Evolutionary conservation across 2,329 filamentous ascomycete species (phyloP), one percentile per base, ranked within the genome.

Genomic region (Penicillium sumatraense): DNA sequence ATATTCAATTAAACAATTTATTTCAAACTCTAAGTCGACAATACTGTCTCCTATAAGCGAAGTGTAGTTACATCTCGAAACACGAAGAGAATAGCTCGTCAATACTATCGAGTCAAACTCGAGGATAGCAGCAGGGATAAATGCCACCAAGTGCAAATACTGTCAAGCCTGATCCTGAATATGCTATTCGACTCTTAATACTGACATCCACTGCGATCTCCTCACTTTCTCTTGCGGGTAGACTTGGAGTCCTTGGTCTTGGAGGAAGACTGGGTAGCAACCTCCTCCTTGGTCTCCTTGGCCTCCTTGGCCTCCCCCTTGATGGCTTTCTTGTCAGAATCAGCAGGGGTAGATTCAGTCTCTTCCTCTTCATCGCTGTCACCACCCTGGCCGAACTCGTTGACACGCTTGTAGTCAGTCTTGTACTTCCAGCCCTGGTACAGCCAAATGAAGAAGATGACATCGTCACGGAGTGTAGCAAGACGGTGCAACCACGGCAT

Each of bases 371-470:
- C 80, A 20, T 92, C 90, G 23, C 91, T 89, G n/a, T 96, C 93
- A n/a, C 95, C 95, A 31, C 93, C 95, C 80, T 98, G 95, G 8
- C 95, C 95, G 71, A 98, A 99, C 76, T 99, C 95, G 74, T 99
- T 99, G 71, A 99, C 89, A 59, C 95, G 86, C 10, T 84, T 88
- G 78, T 93, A 95, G 75, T 99, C 95, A 58, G 95, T 83, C 78
- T 89, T 91, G 81, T 99, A 99, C 51, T 89, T 89, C 84, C 87
- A 99, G 58, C 88, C 86, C 79, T 99, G 95, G 77, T 99, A 99
- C 3, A 99, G 67, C 78, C 97, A 99, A 56, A 99, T 83, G 72
- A 99, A 99, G 83, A 99, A 99, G 71, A 99, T 98, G 62, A 99
- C 83, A 70, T 99, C 95, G 72, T 99, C 95, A 57, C 95, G 84